Evolutionary conservation across 1,284 basidiomycete genomes (phyloP).

Genomic region (Pseudomicrostroma phylloplanum): DNA sequence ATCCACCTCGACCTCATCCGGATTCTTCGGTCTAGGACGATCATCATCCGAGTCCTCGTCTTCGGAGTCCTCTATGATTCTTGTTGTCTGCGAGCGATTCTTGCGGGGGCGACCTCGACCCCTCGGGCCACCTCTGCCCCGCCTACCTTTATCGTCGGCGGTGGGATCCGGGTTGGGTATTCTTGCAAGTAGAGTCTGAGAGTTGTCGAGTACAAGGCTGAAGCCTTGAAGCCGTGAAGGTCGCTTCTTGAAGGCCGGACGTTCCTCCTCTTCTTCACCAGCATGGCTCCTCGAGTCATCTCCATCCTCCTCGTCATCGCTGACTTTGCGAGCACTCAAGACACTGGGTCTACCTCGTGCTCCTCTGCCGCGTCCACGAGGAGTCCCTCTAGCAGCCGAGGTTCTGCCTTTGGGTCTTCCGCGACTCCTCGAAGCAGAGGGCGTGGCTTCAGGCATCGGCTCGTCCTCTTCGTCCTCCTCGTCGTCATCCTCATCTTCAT

Average conservation of each 20-base stretch:
- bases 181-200: no score
- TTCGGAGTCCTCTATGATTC: conserved; percentile 6
- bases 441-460: background rate
- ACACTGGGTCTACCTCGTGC: background rate
- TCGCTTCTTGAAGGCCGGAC: background rate
- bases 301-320: conserved; percentile 7
- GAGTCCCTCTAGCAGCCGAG: conserved; percentile 7
- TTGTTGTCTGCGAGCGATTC: background rate
- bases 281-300: conserved; percentile 2
- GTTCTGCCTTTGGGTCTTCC: conserved; percentile 2
- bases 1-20: background rate
- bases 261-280: conserved; percentile 9
- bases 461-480: conserved; percentile 1
- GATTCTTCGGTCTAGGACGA: background rate
- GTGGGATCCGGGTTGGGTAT: background rate
- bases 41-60: conserved; percentile 7
- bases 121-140: background rate
- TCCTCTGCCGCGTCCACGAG: background rate
- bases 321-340: background rate
- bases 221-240: background rate
- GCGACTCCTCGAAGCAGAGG: background rate
- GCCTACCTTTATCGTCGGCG: background rate
- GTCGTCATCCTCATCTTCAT: conserved; percentile 13
- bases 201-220: conserved; percentile 2
- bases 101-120: background rate